Evolutionary conservation across 2,329 filamentous ascomycete species (phyloP), one percentile per base, ranked within the genome.

Genomic region (Teratosphaeria viscida): DNA sequence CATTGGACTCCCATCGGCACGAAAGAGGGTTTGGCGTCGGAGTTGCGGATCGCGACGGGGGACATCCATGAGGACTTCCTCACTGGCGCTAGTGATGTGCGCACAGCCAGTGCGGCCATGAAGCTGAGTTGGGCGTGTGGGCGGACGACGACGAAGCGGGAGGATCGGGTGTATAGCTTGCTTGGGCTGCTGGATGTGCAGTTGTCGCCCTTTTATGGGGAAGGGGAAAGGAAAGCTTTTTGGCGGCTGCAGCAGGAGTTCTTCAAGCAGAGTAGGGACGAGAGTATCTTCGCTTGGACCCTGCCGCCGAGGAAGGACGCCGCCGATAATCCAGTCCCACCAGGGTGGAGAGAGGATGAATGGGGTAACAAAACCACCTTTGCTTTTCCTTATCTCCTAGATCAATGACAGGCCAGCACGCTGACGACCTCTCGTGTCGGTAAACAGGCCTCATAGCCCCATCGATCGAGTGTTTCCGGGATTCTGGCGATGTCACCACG

Each of bases 111-210:
- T 6, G 52, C 52, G 52, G 52, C 23, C 23, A 32, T 60, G 37
- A 56, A 58, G 27, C 60, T 66, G 60, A 64, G 60, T 10, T 66
- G 64, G 64, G 63, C 63, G 23, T 26, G 58, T 27, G 7, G 23
- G 2, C 49, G 63, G 12, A 29, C 49, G 35, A 59, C 58, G 2
- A 65, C 63, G 16, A 47, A 70, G 2, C 2, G 54, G 0, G 77
- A 80, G 55, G 78, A 80, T 35, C 67, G 70, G 16, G 76, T 75
- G 0, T 80, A 80, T 53, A 78, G 70, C 4, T 65, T 80, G 0
- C 60, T 80, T 1, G 77, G 78, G 0, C 68, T 79, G 0, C 79
- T 80, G 27, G 68, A 69, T 0, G 69, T 80, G 14, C 71, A 74
- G 37, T 76, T 80, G 72, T 71, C 76, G 0, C 62, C 77, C 0